A percentile compares a stretch with the other conserved stretches of the same genome.
Conservation (phyloP, 306 rosid species). For the Prunus armeniaca region DNA sequence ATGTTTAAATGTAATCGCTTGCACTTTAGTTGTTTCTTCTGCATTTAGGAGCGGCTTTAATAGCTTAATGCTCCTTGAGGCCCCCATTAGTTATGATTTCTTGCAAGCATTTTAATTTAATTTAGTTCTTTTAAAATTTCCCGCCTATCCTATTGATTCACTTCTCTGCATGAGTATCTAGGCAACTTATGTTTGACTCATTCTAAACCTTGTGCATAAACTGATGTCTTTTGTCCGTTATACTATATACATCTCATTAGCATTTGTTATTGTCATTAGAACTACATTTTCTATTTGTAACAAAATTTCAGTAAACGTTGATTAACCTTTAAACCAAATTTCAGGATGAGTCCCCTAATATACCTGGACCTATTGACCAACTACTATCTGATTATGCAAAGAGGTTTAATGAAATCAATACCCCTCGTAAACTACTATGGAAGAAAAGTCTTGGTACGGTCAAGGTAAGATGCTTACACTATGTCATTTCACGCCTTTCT, state of each 20-base stretch:
- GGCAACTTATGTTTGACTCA: background rate
- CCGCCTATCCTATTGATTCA: background rate
- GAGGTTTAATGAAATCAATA: constrained; percentile 90
- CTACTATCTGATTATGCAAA: constrained; percentile 81
- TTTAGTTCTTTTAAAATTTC: too few species aligned
- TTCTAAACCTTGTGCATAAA: background rate
- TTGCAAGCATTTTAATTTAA: background rate
- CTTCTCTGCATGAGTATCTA: constrained; percentile 6
- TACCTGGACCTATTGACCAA: constrained; percentile 68
- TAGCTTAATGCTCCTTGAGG: background rate
- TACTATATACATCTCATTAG: background rate
- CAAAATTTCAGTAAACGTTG: constrained; percentile 1
- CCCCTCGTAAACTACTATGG: constrained; percentile 91
- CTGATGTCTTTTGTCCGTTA: background rate
- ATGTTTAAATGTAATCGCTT: background rate
- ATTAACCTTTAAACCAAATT: constrained; percentile 31
- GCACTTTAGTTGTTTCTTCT: background rate
- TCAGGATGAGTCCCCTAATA: constrained; percentile 75
- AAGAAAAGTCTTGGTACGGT: constrained; percentile 85
- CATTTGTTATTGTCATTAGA: constrained; percentile 8
- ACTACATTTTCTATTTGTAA: constrained; percentile 5
- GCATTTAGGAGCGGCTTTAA: background rate
- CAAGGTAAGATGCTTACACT: constrained; percentile 52
- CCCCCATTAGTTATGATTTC: background rate
- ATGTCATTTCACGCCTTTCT: background rate